phyloP scores from a whole-genome alignment of 208 protist species.

The Leishmania gerbilli region DNA sequence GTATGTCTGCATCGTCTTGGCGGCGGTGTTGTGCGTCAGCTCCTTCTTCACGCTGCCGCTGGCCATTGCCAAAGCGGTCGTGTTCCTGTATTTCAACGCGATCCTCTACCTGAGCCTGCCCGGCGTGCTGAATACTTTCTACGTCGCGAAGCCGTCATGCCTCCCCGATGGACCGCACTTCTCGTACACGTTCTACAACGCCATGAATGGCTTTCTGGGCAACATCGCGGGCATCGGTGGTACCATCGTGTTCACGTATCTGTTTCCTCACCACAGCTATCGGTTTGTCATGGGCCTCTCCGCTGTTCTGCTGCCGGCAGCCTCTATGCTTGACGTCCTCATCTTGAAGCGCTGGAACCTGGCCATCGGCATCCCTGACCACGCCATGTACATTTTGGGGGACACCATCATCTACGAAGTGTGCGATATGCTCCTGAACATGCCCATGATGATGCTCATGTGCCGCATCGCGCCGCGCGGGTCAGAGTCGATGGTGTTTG shows the following conservation, averaged over 20 bases:
- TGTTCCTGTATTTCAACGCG: conserved; percentile 37
- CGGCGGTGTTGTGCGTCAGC: conserved; percentile 16
- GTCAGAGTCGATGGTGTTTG: conserved; percentile 77
- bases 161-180: conserved; percentile 72
- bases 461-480: conserved; percentile 84
- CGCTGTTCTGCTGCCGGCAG: conserved; percentile 48
- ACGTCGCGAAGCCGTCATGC: conserved; percentile 43
- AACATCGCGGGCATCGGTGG: conserved; percentile 52
- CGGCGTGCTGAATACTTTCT: conserved; percentile 68
- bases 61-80: conserved; percentile 37
- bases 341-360: conserved; percentile 79
- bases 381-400: conserved; percentile 73
- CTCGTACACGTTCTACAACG: conserved; percentile 64
- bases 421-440: conserved; percentile 65
- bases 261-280: conserved; percentile 55
- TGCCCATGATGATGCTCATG: conserved; percentile 78
- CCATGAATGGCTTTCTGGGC: conserved; percentile 44
- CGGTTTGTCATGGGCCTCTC: conserved; percentile 58
- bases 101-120: conserved; percentile 56
- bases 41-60: conserved; percentile 41
- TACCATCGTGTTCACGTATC: conserved; percentile 48
- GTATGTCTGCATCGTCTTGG: conserved; percentile 32
- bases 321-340: conserved; percentile 67
- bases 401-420: conserved; percentile 68
- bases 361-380: conserved; percentile 51